Percentiles rank a stretch among this genome's conserved stretches.
phyloP scores from a whole-genome alignment of 2,329 filamentous ascomycete genomes.

The Cercospora nicotianae region DNA sequence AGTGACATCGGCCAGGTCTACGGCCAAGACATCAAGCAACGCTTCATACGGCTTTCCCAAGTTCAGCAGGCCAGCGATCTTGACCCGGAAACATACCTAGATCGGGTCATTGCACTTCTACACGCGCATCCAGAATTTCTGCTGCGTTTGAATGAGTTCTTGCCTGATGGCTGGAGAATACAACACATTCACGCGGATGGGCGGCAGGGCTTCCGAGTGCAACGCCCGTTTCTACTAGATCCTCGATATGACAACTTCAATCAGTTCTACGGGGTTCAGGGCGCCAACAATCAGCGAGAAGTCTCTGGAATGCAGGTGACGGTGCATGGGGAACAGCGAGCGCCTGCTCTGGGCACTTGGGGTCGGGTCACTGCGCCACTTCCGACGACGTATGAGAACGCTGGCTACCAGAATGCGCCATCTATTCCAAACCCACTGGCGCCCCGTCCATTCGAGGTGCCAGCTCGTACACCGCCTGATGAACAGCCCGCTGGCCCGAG shows the following conservation, averaged over 20 bases:
- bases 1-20: background rate
- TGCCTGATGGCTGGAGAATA: background rate
- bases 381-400: background rate
- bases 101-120: background rate
- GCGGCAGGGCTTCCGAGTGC: background rate
- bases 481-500: background rate
- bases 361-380: background rate
- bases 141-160: background rate
- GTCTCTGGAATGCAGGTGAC: background rate
- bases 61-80: background rate
- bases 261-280: background rate
- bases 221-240: background rate
- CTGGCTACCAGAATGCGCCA: background rate
- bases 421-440: background rate
- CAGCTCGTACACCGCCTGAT: background rate
- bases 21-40: background rate
- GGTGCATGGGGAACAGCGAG: background rate
- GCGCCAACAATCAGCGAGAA: background rate
- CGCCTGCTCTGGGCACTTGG: background rate
- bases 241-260: background rate
- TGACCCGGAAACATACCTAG: background rate
- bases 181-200: background rate
- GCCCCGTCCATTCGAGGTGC: background rate
- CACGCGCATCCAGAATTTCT: background rate
- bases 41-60: background rate